Percentiles rank a stretch among this genome's conserved stretches.
Conservation (phyloP, 2,329 filamentous ascomycete species). For the Talaromyces atroroseus region DNA sequence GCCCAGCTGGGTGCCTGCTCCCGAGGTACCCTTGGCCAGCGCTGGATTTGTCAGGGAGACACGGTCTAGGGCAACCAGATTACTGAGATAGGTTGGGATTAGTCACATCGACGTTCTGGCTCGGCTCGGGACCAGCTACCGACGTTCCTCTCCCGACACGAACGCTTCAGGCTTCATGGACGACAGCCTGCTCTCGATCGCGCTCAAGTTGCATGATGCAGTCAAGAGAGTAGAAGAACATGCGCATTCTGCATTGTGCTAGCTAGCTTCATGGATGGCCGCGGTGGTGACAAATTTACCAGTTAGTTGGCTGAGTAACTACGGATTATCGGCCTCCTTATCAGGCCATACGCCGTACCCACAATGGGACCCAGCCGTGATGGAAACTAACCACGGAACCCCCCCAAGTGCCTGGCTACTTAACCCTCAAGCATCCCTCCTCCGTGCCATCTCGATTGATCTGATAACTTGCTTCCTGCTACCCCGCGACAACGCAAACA, state of each 20-base stretch:
- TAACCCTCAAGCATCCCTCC: background rate
- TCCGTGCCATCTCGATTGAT: background rate
- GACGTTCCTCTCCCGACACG: background rate
- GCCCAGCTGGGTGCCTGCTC: background rate
- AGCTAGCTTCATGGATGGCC: no score
- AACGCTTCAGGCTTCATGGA: background rate
- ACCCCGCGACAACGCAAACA: background rate
- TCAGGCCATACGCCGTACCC: background rate
- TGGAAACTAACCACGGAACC: background rate
- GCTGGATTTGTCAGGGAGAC: slow-evolving; percentile 9
- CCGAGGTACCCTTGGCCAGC: background rate
- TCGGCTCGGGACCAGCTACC: slow-evolving; percentile 2
- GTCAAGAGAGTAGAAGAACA: background rate
- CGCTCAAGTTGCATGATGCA: background rate
- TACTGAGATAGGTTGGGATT: no score
- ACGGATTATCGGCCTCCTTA: background rate
- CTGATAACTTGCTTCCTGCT: background rate
- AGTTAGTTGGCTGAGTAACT: no score
- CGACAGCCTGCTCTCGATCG: background rate
- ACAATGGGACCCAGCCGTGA: background rate
- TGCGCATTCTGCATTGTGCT: no score
- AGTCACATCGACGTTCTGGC: slow-evolving; percentile 12
- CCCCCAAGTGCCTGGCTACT: background rate
- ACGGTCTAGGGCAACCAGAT: slow-evolving; percentile 1
- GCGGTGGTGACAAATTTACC: no score